Conservation (phyloP, 306 rosid genomes). For the Sicyos baderoa region DNA sequence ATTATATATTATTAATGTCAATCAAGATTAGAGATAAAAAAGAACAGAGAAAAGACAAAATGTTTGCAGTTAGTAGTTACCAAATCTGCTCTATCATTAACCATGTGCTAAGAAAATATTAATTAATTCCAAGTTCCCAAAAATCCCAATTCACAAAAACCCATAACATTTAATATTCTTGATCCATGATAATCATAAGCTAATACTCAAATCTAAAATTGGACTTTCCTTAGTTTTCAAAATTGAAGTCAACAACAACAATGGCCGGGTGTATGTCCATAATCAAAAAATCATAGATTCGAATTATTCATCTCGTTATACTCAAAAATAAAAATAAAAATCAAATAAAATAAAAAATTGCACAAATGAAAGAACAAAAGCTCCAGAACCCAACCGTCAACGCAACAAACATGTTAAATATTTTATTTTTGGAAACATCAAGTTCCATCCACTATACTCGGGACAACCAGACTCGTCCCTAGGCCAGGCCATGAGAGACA, state of each 20-base stretch:
- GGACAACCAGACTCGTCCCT: too few species aligned
- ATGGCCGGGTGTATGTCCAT: too few species aligned
- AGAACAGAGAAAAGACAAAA: conserved; percentile 2
- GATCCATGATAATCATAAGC: background rate
- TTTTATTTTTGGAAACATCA: too few species aligned
- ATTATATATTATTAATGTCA: background rate
- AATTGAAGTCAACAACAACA: too few species aligned
- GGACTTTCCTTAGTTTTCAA: background rate
- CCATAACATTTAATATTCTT: conserved; percentile 9
- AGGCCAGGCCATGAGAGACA: too few species aligned
- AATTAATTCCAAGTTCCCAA: conserved; percentile 10
- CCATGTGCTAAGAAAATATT: background rate
- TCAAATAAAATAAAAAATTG: background rate
- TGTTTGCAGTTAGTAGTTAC: conserved; percentile 11
- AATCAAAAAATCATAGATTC: too few species aligned
- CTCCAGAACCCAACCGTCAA: background rate
- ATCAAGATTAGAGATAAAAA: conserved; percentile 6
- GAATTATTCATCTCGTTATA: too few species aligned
- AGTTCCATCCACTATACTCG: too few species aligned
- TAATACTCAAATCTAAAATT: conserved; percentile 11
- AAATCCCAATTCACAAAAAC: conserved; percentile 3
- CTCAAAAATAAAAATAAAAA: too few species aligned
- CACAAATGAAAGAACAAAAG: background rate
- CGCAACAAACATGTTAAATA: background rate
- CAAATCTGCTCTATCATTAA: conserved; percentile 1